Percentiles rank a stretch among this genome's conserved stretches.
phyloP scores from a whole-genome alignment of 192 early-diverging fungal genomes.

The Coemansia aciculifera region DNA sequence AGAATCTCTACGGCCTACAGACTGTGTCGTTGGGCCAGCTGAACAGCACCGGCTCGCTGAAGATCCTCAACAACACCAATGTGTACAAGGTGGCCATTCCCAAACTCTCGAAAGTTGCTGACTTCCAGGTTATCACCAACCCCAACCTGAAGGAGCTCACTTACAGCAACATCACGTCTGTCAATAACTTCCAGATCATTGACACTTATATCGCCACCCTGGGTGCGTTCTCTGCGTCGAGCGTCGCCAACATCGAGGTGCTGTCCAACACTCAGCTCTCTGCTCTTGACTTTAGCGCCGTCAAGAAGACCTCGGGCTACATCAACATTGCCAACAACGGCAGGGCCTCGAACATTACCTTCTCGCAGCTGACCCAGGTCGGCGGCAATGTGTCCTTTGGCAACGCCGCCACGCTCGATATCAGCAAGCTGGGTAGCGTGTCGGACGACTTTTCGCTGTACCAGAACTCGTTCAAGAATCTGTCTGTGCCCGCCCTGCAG shows the following conservation, averaged over 20 bases:
- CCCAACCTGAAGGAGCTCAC: conserved; percentile 54
- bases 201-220: conserved; percentile 51
- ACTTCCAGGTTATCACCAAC: conserved; percentile 57
- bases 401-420: conserved; percentile 50
- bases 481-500: conserved; percentile 52
- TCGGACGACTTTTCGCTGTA: conserved; percentile 61
- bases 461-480: conserved; percentile 58
- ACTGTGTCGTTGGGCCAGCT: conserved; percentile 49
- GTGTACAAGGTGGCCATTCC: conserved; percentile 51
- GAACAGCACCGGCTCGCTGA: conserved; percentile 40
- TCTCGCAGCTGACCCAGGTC: conserved; percentile 56
- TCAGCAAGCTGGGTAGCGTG: conserved; percentile 52
- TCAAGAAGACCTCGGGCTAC: conserved; percentile 52
- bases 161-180: conserved; percentile 50
- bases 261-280: conserved; percentile 59
- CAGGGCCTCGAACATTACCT: conserved; percentile 43
- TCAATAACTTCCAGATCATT: conserved; percentile 55
- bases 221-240: conserved; percentile 39
- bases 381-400: conserved; percentile 63
- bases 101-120: conserved; percentile 37
- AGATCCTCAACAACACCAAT: conserved; percentile 60
- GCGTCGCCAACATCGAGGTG: conserved; percentile 55
- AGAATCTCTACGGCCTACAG: conserved; percentile 58
- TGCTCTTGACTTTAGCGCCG: conserved; percentile 53
- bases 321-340: conserved; percentile 62